Base-by-base conservation (phyloP, 768 basidiomycete species). In the Lactarius quietus region DNA sequence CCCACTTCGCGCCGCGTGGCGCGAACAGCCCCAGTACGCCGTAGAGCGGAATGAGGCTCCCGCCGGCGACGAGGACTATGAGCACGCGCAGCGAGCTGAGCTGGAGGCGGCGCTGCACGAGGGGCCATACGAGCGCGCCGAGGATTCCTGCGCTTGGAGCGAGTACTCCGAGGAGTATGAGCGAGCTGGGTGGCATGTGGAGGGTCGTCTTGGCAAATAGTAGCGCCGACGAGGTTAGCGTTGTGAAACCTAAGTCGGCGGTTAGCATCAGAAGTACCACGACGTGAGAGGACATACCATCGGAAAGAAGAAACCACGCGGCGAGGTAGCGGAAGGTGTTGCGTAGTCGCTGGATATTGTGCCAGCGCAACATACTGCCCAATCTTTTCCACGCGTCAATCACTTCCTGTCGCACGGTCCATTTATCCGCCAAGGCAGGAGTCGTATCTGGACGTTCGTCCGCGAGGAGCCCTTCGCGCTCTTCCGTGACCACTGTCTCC, bases 281-380 rank as follows among this genome's bases (percentile, higher is more conserved):
- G 52, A 48, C 26, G 41, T 75, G n/a, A n/a, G n/a, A n/a, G n/a
- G n/a, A n/a, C 83, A 53, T 59, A 91, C 93, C 92, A 71, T 98
- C 95, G 1, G 91, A 93, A 26, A 98, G 84, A 15, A 98, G 81
- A 74, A 97, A 95, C 95, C 95, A 98, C 0, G 96, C 93, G 6
- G 87, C 84, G 48, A 98, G 86, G 71, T 93, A 98, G 69, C 83
- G 83, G 79, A 95, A 98, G 1, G 95, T 94, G n/a, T n/a, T n/a
- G n/a, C n/a, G n/a, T n/a, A n/a, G n/a, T n/a, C n/a, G n/a, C n/a
- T n/a, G n/a, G n/a, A n/a, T n/a, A n/a, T n/a, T n/a, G n/a, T n/a
- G n/a, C n/a, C n/a, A n/a, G n/a, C n/a, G n/a, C n/a, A n/a, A 78
- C 89, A 94, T 94, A 36, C 77, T 78, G 0, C 84, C 86, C 0